Conservation (phyloP, 2,329 filamentous ascomycete species). For the Tolypocladium sp. region DNA sequence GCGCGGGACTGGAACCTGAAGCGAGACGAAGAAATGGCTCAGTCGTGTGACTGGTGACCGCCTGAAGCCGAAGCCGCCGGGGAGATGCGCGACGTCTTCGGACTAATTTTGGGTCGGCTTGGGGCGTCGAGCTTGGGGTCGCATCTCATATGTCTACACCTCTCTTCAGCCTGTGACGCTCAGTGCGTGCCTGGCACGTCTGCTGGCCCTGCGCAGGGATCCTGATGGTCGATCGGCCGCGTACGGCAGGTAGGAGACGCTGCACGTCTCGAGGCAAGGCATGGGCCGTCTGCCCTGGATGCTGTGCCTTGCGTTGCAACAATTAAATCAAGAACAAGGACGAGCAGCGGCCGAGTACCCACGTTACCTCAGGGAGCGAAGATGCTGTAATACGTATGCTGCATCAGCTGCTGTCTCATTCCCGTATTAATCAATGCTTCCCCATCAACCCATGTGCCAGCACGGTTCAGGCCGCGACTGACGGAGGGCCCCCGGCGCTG, state of each 20-base stretch:
- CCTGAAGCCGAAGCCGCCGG: background rate
- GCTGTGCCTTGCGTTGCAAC: background rate
- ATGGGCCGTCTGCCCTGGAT: background rate
- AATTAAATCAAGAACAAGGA: background rate
- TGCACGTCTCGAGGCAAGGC: background rate
- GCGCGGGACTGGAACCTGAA: background rate
- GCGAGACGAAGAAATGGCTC: background rate
- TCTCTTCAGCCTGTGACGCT: background rate
- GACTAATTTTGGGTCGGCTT: no score
- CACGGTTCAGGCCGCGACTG: background rate
- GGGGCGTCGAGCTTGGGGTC: background rate
- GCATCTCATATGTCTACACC: background rate
- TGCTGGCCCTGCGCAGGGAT: background rate
- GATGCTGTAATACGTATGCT: background rate
- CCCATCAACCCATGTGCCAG: background rate
- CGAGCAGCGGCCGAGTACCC: background rate
- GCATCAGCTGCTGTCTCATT: background rate
- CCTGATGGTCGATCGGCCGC: background rate
- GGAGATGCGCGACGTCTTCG: background rate
- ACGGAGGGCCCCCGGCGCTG: background rate
- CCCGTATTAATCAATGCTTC: background rate
- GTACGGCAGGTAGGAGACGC: background rate
- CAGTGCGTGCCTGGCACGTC: background rate
- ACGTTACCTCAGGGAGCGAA: background rate
- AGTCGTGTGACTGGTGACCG: background rate